Evolutionary conservation across 2,329 filamentous ascomycete species (phyloP), one percentile per base, ranked within the genome.

Genomic region (Phaeomoniella chlamydospora): DNA sequence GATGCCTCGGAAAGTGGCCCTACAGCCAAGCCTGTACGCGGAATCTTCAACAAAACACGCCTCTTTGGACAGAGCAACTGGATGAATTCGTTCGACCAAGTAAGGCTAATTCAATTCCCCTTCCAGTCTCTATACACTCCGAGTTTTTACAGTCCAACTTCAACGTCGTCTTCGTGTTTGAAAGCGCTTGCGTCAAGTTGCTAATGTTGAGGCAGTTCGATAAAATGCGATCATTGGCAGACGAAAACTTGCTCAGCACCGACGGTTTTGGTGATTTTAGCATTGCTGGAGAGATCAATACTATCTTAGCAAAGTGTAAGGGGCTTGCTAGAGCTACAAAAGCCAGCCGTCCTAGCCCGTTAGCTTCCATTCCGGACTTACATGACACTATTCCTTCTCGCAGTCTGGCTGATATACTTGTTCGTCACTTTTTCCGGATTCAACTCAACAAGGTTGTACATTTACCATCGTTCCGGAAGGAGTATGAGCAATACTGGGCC

Each of bases 371-470:
- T 2, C 43, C 45, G 10, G 57, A 56, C n/a, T 64, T 51, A 0
- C 41, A 44, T 1, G 54, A 64, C 32, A 45, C 15, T 17, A 18
- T 79, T 1, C 72, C 74, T 0, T 37, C 49, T 12, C 49, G 45
- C 19, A 36, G 41, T 16, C 40, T 71, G 1, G 63, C 67, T 0
- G 69, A 75, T 39, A 50, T 60, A 36, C 58, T 76, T 2, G 54
- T 75, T 12, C 57, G 66, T 5, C 51, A 57, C 18, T 76, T 76
- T 53, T 53, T 78, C 13, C 57, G 68, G 33, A 67, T 67, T 0
- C 64, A 71, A 42, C 64, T 70, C 12, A 63, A 70, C 41, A 64
- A 74, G 2, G 60, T 79, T 16, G 39, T 79, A 5, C 68, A 79
- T 47, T 49, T 70, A 1, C 72, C 73, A 0, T 67, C 64, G 0